These are phyloP conservation scores for Annulohypoxylon nitens DNA, from an alignment of 495 filamentous ascomycete species.

Conservation along the genomic window DNA sequence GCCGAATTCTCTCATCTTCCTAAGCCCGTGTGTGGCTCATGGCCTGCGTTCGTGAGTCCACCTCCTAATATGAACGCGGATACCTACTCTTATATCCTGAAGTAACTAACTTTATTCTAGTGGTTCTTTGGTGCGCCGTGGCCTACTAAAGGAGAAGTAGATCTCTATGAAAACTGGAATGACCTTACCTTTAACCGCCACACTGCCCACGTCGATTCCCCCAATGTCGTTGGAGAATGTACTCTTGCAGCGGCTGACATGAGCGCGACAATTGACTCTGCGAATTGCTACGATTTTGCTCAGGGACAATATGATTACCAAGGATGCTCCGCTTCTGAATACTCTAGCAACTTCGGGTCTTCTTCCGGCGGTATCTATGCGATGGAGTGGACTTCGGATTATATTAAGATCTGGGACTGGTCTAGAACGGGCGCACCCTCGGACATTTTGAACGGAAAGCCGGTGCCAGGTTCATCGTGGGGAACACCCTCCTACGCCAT, in stretches of 20 bases:
- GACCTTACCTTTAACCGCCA: slow-evolving; percentile 71
- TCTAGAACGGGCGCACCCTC: slow-evolving; percentile 62
- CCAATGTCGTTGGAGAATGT: slow-evolving; percentile 70
- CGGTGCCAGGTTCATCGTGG: slow-evolving; percentile 70
- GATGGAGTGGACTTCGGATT: slow-evolving; percentile 74
- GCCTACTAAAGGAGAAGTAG: slow-evolving; percentile 85
- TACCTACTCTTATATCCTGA: neutral
- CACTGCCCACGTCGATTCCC: slow-evolving; percentile 77
- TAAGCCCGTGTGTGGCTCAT: slow-evolving; percentile 70
- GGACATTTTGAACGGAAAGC: slow-evolving; percentile 65
- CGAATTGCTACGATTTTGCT: slow-evolving; percentile 68
- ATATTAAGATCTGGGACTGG: slow-evolving; percentile 82
- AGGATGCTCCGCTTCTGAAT: slow-evolving; percentile 55
- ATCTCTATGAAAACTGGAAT: slow-evolving; percentile 91
- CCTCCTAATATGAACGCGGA: neutral
- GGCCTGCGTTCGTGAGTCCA: slow-evolving; percentile 62
- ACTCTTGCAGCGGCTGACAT: slow-evolving; percentile 61
- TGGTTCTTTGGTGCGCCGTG: slow-evolving; percentile 83
- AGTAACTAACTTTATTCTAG: slow-evolving; percentile 50
- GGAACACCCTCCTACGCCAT: slow-evolving; percentile 65
- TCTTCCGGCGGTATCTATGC: slow-evolving; percentile 76
- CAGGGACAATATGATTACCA: slow-evolving; percentile 47
- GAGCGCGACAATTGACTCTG: slow-evolving; percentile 61
- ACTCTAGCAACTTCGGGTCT: slow-evolving; percentile 74
- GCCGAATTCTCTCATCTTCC: slow-evolving; percentile 81